Evolutionary conservation across 23 red algal genomes (phyloP).

Genomic region (Chondrus crispus): DNA sequence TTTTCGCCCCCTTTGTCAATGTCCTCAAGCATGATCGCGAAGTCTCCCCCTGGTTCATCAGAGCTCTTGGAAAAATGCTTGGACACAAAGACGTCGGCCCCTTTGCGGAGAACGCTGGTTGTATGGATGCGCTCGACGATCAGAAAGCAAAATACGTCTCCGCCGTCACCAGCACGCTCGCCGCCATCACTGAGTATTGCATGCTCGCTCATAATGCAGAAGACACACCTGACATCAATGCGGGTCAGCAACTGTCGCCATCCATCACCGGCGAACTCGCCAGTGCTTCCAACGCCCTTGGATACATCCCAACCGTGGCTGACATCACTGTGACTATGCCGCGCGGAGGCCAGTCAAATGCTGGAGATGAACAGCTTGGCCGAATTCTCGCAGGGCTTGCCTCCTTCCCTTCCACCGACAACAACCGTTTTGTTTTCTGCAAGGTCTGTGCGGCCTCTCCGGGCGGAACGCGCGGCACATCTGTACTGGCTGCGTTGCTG

Average conservation of each 20-base stretch:
- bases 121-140: background rate
- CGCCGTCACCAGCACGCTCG: background rate
- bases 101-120: background rate
- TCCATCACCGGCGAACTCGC: too few relatives aligned
- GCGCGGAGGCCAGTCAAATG: background rate
- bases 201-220: slow-evolving; percentile 16
- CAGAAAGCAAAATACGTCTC: slow-evolving; percentile 15
- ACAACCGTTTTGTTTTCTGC: slow-evolving; percentile 31
- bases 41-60: slow-evolving; percentile 32
- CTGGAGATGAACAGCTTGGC: slow-evolving; percentile 44
- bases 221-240: background rate
- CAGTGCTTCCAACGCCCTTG: background rate
- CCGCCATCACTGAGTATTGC: slow-evolving; percentile 18
- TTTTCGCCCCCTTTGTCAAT: background rate
- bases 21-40: slow-evolving; percentile 38
- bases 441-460: slow-evolving; percentile 6
- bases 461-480: background rate
- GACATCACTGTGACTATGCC: background rate
- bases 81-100: background rate
- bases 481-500: slow-evolving; percentile 9
- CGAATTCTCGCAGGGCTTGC: slow-evolving; percentile 29
- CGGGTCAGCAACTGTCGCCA: background rate
- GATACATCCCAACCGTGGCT: slow-evolving; percentile 48
- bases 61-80: background rate
- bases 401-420: slow-evolving; percentile 6